Conservation (phyloP, 805 yeast species). For the Tetrapisispora nanseiensis region DNA sequence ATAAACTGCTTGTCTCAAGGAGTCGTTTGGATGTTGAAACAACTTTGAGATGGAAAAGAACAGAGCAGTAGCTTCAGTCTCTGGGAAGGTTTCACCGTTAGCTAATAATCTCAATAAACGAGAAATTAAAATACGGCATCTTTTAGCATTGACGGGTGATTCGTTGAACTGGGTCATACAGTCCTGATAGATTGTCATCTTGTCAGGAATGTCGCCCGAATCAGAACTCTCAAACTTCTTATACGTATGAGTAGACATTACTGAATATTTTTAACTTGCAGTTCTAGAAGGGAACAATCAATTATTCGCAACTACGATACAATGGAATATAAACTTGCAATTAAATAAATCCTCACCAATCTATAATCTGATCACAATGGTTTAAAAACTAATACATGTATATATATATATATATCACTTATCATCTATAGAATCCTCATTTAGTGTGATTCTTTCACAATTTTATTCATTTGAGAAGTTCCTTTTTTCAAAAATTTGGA, state of each 20-base stretch:
- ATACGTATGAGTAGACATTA: constrained; percentile 75
- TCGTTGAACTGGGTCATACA: constrained; percentile 89
- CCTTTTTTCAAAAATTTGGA: not conserved
- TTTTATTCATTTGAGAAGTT: not conserved
- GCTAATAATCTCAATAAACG: constrained; percentile 74
- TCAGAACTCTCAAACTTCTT: constrained; percentile 75
- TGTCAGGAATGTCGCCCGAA: constrained; percentile 67
- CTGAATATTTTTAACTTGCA: not conserved
- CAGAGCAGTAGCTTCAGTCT: constrained; percentile 80
- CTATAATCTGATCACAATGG: no score
- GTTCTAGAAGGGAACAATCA: no score
- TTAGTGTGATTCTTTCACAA: no score
- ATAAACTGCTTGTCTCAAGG: constrained; percentile 87
- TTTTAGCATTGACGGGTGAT: constrained; percentile 77
- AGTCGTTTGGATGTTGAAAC: constrained; percentile 78
- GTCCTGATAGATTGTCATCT: constrained; percentile 95
- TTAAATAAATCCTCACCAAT: no score
- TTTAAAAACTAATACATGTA: no score
- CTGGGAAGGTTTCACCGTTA: constrained; percentile 79
- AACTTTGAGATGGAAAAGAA: constrained; percentile 91
- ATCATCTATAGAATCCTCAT: no score
- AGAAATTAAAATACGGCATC: constrained; percentile 75
- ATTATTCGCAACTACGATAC: no score
- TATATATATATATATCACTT: not conserved
- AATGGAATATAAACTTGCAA: no score